A percentile compares a stretch with the other conserved stretches of the same genome.
Evolutionary conservation across 805 yeast species (phyloP).

Genomic region (Zygosaccharomyces rouxii): DNA sequence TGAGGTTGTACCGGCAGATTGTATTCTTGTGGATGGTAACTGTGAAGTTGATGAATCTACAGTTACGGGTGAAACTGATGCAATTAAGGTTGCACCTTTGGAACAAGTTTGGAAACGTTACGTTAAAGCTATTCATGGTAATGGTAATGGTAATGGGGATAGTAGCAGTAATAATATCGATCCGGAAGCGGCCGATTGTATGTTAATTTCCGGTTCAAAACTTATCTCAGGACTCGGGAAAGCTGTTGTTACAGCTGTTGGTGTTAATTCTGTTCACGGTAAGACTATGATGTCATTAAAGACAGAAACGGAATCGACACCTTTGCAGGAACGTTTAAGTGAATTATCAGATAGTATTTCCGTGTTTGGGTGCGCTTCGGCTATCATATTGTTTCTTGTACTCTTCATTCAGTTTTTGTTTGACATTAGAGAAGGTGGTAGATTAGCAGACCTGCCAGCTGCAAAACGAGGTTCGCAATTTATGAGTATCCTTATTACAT

Average conservation of each 20-base stretch:
- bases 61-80: constrained; percentile 89
- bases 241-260: constrained; percentile 87
- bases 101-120: constrained; percentile 33
- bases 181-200: constrained; percentile 59
- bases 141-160: constrained; percentile 10
- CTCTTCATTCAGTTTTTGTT: constrained; percentile 72
- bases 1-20: constrained; percentile 88
- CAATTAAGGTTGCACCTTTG: constrained; percentile 66
- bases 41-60: constrained; percentile 90
- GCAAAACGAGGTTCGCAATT: constrained; percentile 82
- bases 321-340: constrained; percentile 78
- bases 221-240: constrained; percentile 80
- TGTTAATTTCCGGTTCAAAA: constrained; percentile 87
- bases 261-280: constrained; percentile 85
- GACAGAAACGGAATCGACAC: constrained; percentile 78
- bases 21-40: constrained; percentile 65
- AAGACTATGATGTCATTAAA: constrained; percentile 79
- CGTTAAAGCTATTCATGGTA: constrained; percentile 1
- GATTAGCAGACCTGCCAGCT: constrained; percentile 42
- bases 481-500: constrained; percentile 79
- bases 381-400: constrained; percentile 73
- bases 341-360: constrained; percentile 89
- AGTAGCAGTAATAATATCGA: constrained; percentile 29
- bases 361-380: constrained; percentile 87
- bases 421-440: constrained; percentile 38